phyloP scores from a whole-genome alignment of 2,329 filamentous ascomycete species.

The Teratosphaeria gauchensis region DNA sequence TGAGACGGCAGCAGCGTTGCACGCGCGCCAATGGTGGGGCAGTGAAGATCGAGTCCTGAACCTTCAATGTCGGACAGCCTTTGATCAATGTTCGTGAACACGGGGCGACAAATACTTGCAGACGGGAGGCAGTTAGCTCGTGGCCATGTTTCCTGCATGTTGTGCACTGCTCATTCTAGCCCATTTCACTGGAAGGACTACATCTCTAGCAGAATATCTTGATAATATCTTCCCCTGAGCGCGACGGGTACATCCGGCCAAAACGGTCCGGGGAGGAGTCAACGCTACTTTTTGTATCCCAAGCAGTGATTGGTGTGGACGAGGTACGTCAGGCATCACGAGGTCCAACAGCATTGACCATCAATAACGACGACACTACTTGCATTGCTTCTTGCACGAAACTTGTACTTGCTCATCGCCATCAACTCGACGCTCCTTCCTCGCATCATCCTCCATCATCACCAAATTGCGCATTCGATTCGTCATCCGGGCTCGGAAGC shows the following conservation, averaged over 20 bases:
- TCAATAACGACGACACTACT: background rate
- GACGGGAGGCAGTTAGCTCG: background rate
- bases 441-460: too few species aligned
- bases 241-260: background rate
- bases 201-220: background rate
- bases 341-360: constrained; percentile 2
- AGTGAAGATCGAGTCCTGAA: background rate
- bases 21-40: background rate
- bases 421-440: background rate
- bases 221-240: too few species aligned
- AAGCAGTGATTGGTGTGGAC: background rate
- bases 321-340: background rate
- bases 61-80: background rate
- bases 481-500: background rate
- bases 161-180: too few species aligned
- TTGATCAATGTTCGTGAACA: background rate
- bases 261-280: background rate
- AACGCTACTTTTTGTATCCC: background rate
- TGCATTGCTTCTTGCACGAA: background rate
- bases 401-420: background rate
- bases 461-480: background rate
- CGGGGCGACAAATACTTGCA: background rate
- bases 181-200: background rate
- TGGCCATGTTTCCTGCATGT: background rate
- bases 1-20: background rate